Base-by-base conservation (phyloP, 164 flowering plant genomes). In the Euptelea pleiosperma region DNA sequence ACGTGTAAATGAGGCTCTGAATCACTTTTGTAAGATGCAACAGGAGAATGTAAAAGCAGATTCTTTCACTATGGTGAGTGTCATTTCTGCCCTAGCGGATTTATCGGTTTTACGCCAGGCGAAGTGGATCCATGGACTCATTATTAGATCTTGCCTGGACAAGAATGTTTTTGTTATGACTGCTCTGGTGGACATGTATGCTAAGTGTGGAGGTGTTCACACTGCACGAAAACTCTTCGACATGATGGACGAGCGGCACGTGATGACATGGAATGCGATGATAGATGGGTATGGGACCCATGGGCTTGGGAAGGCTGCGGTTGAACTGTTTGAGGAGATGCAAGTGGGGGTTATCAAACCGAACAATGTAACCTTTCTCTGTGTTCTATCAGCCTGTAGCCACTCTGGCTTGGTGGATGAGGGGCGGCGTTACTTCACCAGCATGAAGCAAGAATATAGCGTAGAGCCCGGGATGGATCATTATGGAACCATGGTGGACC, bases 271-370 rank as follows among this genome's bases (percentile, higher is more conserved):
- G 98, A 92, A 92, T 71, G 79, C 84, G 11, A 92, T 92, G 93
- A 92, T 92, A 47, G 96, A 86, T 67, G 98, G 89, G 52, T 92
- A 92, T 76, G 96, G 96, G 14, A 83, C 87, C 5, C 92, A 91
- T 48, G 96, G 98, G 11, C 74, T 69, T 51, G 96, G 85, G 21
- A 58, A 52, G 63, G 79, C 67, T 22, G 88, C 95, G 10, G 52
- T 85, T 9, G 76, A 82, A 52, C 68, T 89, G 56, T 91, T 89
- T 50, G 64, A 66, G 10, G 73, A 81, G 46, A 89, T 91, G 98
- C 57, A 57, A 42, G 62, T 53, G 26, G 76, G 75, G 31, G 31
- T 49, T 3, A 56, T 73, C 49, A 74, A 66, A 53, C 98, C 98
- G 34, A 87, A 89, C 60, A 77, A 66, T 16, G 66, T 82, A 18